Base-by-base conservation (phyloP, 1,284 basidiomycete genomes). In the Gyrodon tennesseensis region DNA sequence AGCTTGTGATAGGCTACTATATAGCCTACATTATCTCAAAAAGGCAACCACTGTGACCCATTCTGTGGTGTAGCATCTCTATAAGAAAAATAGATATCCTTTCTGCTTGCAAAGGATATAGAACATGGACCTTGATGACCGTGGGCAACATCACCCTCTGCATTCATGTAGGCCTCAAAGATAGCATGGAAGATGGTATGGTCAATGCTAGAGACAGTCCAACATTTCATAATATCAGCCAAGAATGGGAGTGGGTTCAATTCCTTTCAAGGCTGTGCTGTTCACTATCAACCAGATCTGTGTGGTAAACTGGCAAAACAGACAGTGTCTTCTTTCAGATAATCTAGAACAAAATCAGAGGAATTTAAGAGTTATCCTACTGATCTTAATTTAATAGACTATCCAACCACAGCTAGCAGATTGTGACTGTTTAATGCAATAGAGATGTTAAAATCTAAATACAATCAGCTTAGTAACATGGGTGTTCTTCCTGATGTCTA, bases 251-350 rank as follows among this genome's bases (percentile, higher is more conserved):
- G 19, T n/a, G 1, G 65, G 61, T 3, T 37, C 40, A 0, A 70
- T 44, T 3, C 65, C 62, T 4, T 68, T 70, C 41, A 70, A 39
- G 3, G 23, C 39, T 0, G 46, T 39, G 1, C 31, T 43, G 2
- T 43, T 23, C 6, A 69, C 9, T 51, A 67, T 71, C 27, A 70
- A 15, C 52, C 68, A 69, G 4, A 62, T 49, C 18, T 70, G 67
- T 13, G 1, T 18, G 0, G 56, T 69, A 7, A 69, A 69, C 18
- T 41, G 12, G 40, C 60, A 56, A 2, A 71, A 66, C 8, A 70
- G 11, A 4, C 4, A n/a, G n/a, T n/a, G n/a, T n/a, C n/a, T n/a
- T n/a, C n/a, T n/a, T n/a, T n/a, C n/a, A n/a, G n/a, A n/a, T n/a
- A n/a, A n/a, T n/a, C n/a, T n/a, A n/a, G n/a, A n/a, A n/a, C n/a